Conservation (phyloP, 768 basidiomycete genomes). For the Clitopilus passeckerianus region DNA sequence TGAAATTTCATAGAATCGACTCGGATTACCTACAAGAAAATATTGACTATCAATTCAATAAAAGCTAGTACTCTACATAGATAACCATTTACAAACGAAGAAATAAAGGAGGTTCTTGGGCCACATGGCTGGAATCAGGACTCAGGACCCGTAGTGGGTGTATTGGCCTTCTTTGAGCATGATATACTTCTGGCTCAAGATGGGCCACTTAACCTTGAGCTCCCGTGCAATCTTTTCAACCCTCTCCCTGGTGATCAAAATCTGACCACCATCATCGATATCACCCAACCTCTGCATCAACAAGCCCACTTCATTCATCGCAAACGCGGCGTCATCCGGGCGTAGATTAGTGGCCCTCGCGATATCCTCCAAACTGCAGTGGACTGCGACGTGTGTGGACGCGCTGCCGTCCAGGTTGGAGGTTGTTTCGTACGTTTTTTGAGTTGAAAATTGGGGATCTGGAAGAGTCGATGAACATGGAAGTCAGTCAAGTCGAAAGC, state of each 20-base stretch:
- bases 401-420: constrained; percentile 64
- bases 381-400: constrained; percentile 60
- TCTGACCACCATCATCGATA: constrained; percentile 23
- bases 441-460: constrained; percentile 51
- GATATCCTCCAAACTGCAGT: constrained; percentile 73
- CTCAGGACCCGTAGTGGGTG: not conserved
- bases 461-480: not conserved
- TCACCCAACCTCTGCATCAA: constrained; percentile 39
- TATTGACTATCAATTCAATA: too few species aligned
- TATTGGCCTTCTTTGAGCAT: constrained; percentile 22
- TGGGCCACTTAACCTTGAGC: constrained; percentile 67
- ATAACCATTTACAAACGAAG: too few species aligned
- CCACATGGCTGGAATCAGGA: not conserved
- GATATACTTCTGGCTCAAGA: constrained; percentile 57
- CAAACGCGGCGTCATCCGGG: constrained; percentile 83
- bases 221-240: constrained; percentile 56
- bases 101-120: too few species aligned
- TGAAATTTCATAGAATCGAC: not conserved
- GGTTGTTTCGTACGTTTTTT: constrained; percentile 55
- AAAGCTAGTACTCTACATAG: too few species aligned
- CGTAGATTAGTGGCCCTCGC: constrained; percentile 78
- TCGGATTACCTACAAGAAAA: too few species aligned
- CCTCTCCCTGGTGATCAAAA: constrained; percentile 36
- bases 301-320: constrained; percentile 83
- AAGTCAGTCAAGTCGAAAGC: not conserved